Base-by-base conservation (phyloP, 2,329 filamentous ascomycete genomes). In the Fusarium veterinarium region DNA sequence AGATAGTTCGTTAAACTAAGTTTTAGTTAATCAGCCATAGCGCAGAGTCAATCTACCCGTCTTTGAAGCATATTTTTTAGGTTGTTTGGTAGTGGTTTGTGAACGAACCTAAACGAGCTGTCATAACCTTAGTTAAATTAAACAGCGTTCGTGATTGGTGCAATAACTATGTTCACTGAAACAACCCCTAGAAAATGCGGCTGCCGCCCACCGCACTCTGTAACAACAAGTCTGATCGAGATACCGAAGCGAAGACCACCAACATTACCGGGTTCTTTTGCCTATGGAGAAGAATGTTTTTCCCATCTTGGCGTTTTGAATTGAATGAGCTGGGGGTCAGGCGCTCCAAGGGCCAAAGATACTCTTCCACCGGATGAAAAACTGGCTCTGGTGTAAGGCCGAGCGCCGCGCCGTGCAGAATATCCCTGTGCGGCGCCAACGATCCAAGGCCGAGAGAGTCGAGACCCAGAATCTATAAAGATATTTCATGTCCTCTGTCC, bases 31-130 rank as follows among this genome's bases (percentile, higher is more conserved):
- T 45, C 20, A 17, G 20, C 23, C 23, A 23, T 33, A 16, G 30
- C n/a, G 28, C 17, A 35, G 31, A 33, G n/a, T 44, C n/a, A 45
- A 46, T 33, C 28, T 25, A 16, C n/a, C 13, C 17, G 16, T 7
- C 13, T n/a, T 28, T 57, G 40, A 57, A 57, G 62, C 61, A 64
- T 64, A 37, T 64, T 64, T 64, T 64, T 66, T 66, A 66, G 35
- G 61, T 66, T 66, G 64, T 66, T 66, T 66, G 38, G 20, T 17
- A 31, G 5, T 17, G 33, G 23, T 16, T 10, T 8, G 20, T 44
- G 42, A 42, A 40, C 61, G 51, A 66, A 31, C 48, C 44, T 49
- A 30, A 40, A 8, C n/a, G 52, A 23, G 41, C 30, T 56, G 49
- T 37, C 19, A 8, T 12, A 48, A 66, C 52, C 38, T 31, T 45